These are phyloP conservation scores for Jatropha podagrica DNA, from an alignment of 441 rosid species.

Conservation along the genomic window DNA sequence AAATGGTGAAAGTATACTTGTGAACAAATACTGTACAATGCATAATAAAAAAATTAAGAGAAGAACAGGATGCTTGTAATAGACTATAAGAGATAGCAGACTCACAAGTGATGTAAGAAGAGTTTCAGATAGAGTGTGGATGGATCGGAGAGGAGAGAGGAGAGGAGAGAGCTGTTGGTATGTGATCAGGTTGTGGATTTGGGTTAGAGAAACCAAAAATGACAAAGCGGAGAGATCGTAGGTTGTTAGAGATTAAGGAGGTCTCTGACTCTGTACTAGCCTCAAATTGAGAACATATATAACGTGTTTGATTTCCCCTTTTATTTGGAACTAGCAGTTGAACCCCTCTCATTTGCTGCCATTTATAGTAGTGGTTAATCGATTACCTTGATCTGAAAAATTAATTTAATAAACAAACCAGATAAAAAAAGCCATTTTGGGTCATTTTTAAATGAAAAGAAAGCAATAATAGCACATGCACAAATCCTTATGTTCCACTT, in stretches of 20 bases:
- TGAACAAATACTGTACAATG: background rate
- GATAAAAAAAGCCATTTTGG: too few relatives aligned
- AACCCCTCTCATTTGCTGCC: background rate
- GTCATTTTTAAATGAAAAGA: too few relatives aligned
- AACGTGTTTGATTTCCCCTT: slow-evolving; percentile 6
- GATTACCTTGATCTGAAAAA: too few relatives aligned
- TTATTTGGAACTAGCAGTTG: slow-evolving; percentile 4
- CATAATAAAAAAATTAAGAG: background rate
- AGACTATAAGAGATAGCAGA: background rate
- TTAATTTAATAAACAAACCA: too few relatives aligned
- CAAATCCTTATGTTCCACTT: background rate
- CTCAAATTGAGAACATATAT: background rate
- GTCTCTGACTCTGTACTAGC: slow-evolving; percentile 4
- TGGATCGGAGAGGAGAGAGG: background rate
- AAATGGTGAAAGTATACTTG: background rate
- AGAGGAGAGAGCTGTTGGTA: background rate
- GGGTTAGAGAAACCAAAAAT: background rate
- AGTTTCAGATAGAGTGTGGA: background rate
- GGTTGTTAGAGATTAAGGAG: slow-evolving; percentile 17
- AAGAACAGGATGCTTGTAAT: background rate
- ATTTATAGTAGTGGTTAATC: background rate
- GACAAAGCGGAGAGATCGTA: background rate
- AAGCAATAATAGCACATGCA: background rate
- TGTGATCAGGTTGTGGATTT: background rate
- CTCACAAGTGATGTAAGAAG: background rate